Base-by-base conservation (phyloP, 768 basidiomycete species). In the Phylloporus scabripes region DNA sequence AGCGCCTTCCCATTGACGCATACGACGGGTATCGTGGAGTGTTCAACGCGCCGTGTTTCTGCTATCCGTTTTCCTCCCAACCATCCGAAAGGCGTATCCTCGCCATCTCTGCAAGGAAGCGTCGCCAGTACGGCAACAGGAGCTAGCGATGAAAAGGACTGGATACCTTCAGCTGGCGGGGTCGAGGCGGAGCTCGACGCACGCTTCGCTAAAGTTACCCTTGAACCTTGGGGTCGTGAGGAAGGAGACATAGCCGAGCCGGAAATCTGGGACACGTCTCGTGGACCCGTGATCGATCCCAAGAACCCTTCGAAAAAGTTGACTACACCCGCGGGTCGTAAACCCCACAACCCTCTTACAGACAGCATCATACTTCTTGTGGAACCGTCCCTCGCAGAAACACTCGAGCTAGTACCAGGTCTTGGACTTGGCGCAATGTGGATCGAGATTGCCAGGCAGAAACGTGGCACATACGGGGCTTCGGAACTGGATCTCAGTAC, bases 361-460 rank as follows among this genome's bases (percentile, higher is more conserved):
- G 83, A 87, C 51, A 74, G 71, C 31, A 83, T 90, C 60, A 74
- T 72, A 14, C 69, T 87, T 9, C 71, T 85, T 18, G 67, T 87
- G 11, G 72, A 77, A 33, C 73, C 76, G 6, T 64, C 65, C 7
- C 56, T 72, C 0, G 60, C 77, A 7, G 69, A 74, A 1, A 64
- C 66, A 32, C 57, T 85, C 32, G 56, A 61, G 2, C 57, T 61
- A 0, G 62, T 54, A 5, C 66, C 72, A 5, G 82, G 83, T 5
- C 75, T 87, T 70, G 82, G 81, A 0, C 54, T 88, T 12, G 76
- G 74, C 4, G 84, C 78, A 17, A 77, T 80, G 40, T 89, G 81
- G 78, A 78, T 87, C 18, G 85, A 90, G 66, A 71, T 87, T 11
- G 79, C 67, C 24, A 74, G 79, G 26, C 61, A 61, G 56, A 42